Evolutionary conservation across 164 flowering plant species (phyloP).

Genomic region (Euptelea pleiosperma): DNA sequence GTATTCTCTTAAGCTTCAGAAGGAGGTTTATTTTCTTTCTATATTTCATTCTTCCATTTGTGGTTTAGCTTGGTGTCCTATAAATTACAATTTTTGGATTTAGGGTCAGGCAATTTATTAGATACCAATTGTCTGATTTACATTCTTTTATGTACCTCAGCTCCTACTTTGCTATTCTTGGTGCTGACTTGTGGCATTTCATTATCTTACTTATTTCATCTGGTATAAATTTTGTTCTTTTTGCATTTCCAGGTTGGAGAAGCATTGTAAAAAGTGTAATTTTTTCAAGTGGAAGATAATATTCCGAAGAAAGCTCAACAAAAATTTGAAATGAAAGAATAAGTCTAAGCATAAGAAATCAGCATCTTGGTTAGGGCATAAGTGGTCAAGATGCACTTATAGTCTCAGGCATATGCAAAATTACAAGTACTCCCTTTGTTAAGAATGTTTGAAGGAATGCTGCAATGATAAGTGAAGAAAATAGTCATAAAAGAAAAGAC

Average conservation of each 20-base stretch:
- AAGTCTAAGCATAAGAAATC: too few species aligned
- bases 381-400: too few species aligned
- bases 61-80: not conserved
- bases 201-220: not conserved
- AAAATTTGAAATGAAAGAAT: too few species aligned
- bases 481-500: too few species aligned
- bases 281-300: too few species aligned
- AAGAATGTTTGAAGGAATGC: too few species aligned
- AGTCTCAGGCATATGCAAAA: too few species aligned
- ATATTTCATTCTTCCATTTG: not conserved
- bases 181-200: not conserved
- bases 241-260: not conserved
- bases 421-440: too few species aligned
- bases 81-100: not conserved
- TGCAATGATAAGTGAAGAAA: too few species aligned
- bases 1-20: constrained; percentile 72
- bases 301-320: too few species aligned
- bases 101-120: not conserved
- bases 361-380: too few species aligned
- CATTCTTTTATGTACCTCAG: not conserved
- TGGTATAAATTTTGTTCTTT: not conserved
- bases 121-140: not conserved
- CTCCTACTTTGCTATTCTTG: not conserved
- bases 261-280: not conserved
- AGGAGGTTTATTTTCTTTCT: constrained; percentile 53